phyloP scores from a whole-genome alignment of 2,329 filamentous ascomycete species.

The Alternaria sp. region DNA sequence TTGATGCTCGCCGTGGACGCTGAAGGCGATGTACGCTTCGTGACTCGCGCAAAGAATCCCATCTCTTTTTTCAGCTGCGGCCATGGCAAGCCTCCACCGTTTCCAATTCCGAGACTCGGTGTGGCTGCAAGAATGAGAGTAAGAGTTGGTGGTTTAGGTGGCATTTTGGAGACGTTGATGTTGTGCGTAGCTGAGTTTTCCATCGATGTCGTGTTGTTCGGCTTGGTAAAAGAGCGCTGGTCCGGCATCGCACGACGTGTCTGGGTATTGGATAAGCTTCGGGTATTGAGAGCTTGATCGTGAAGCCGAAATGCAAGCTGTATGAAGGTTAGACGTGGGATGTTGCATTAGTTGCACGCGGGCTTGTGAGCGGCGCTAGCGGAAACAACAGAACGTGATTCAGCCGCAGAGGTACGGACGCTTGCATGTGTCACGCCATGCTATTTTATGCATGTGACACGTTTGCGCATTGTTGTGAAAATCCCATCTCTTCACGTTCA shows the following conservation, averaged over 20 bases:
- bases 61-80: slow-evolving; percentile 87
- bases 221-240: background rate
- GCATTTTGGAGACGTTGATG: slow-evolving; percentile 15
- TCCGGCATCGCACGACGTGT: slow-evolving; percentile 12
- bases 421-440: background rate
- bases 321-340: background rate
- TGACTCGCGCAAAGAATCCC: slow-evolving; percentile 92
- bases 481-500: background rate
- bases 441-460: background rate
- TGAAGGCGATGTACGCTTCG: slow-evolving; percentile 64
- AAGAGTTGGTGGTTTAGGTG: slow-evolving; percentile 60
- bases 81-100: slow-evolving; percentile 82
- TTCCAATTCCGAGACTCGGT: slow-evolving; percentile 87
- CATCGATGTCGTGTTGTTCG: background rate
- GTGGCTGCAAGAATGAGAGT: slow-evolving; percentile 96
- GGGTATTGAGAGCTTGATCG: background rate
- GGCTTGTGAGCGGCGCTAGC: slow-evolving; percentile 29
- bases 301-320: background rate
- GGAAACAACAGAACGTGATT: slow-evolving; percentile 34
- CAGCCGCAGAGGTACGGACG: background rate
- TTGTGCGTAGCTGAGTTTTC: background rate
- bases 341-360: slow-evolving; percentile 6
- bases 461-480: background rate
- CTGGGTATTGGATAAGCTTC: background rate
- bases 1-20: slow-evolving; percentile 5